Evolutionary conservation across 352 stramenopile species (phyloP).

Genomic region (Phytophthora crassamura): DNA sequence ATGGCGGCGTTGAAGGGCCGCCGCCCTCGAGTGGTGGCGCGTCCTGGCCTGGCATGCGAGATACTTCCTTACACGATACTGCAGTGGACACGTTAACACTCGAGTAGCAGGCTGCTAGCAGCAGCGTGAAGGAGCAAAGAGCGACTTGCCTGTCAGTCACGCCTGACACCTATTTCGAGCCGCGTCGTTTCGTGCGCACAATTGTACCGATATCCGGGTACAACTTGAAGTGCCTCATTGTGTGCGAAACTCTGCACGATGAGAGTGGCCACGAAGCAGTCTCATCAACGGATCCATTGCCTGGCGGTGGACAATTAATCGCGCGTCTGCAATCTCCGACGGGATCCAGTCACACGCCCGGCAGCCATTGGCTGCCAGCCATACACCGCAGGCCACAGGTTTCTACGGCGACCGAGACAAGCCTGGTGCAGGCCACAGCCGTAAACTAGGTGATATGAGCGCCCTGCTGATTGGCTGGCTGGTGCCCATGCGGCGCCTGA

Average conservation of each 20-base stretch:
- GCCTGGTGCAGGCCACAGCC: constrained; percentile 3
- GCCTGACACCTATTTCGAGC: constrained; percentile 24
- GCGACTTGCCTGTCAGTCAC: not conserved
- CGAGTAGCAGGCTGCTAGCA: not conserved
- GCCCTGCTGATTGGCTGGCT: constrained; percentile 29
- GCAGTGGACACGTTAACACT: too few relatives aligned
- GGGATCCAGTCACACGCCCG: too few relatives aligned
- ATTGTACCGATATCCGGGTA: constrained; percentile 19
- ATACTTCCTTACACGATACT: too few relatives aligned
- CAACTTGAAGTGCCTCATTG: constrained; percentile 25
- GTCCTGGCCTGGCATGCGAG: constrained; percentile 30
- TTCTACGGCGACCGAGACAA: constrained; percentile 20
- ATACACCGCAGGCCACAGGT: not conserved
- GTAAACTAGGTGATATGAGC: constrained; percentile 1
- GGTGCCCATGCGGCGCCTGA: constrained; percentile 11
- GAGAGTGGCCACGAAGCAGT: not conserved
- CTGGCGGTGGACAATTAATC: not conserved
- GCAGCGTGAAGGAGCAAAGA: not conserved
- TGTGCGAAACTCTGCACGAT: too few relatives aligned
- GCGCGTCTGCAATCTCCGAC: constrained; percentile 3
- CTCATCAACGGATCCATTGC: not conserved
- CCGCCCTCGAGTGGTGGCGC: constrained; percentile 3
- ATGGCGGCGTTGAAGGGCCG: not conserved
- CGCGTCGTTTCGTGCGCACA: constrained; percentile 27
- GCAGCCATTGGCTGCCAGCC: too few relatives aligned